Evolutionary conservation across 148 eudicot species (phyloP).

Genomic region (Camellia granthamiana): DNA sequence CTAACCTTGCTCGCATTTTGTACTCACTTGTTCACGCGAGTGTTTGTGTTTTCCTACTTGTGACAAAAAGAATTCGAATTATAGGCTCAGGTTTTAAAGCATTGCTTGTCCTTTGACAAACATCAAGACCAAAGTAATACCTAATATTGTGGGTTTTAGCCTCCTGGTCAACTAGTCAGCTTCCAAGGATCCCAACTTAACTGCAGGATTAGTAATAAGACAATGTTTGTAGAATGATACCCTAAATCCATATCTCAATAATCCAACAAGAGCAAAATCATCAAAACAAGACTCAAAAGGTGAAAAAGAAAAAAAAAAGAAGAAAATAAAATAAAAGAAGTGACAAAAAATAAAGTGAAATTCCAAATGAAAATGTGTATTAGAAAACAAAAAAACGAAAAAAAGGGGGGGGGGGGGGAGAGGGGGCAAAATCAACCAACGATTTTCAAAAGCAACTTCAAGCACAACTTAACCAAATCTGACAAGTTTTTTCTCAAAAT

Average conservation of each 20-base stretch:
- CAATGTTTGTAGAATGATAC: not conserved
- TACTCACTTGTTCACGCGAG: not conserved
- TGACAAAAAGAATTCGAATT: not conserved
- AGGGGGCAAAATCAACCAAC: too few species aligned
- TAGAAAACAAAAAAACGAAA: too few species aligned
- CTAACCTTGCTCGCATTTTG: not conserved
- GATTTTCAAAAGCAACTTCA: not conserved
- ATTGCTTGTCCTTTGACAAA: not conserved
- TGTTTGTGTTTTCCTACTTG: not conserved
- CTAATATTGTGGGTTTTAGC: not conserved
- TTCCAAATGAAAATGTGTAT: too few species aligned
- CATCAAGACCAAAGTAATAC: not conserved
- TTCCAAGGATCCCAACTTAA: not conserved
- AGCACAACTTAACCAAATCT: not conserved
- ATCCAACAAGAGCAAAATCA: not conserved
- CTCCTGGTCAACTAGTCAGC: not conserved
- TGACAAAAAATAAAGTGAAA: not conserved
- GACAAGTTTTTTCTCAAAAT: not conserved
- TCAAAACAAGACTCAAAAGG: not conserved
- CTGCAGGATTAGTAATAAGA: not conserved
- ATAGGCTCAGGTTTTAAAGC: not conserved
- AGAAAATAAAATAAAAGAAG: not conserved
- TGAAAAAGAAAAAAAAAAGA: not conserved
- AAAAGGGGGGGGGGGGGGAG: rapidly evolving
- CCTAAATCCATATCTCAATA: not conserved